phyloP scores from a whole-genome alignment of 1,284 basidiomycete genomes.

The Bondarzewia mesenterica region DNA sequence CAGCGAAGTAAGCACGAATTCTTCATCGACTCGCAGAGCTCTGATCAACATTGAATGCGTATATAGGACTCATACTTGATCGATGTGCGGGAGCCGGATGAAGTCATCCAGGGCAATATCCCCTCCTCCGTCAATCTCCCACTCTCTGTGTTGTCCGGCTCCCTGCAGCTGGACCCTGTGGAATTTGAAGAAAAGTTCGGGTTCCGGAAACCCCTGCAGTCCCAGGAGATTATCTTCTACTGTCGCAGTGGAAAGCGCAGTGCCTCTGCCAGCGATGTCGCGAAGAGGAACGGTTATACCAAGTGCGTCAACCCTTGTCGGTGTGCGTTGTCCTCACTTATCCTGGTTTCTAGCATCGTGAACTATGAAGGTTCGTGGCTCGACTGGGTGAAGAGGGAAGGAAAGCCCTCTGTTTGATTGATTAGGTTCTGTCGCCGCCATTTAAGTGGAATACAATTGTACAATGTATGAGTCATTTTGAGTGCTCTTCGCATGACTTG shows the following conservation, averaged over 20 bases:
- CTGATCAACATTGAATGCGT: no score
- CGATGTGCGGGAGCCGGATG: constrained; percentile 92
- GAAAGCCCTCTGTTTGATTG: constrained; percentile 16
- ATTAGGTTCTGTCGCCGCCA: neutral
- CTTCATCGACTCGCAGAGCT: neutral
- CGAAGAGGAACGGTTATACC: constrained; percentile 77
- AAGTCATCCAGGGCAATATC: constrained; percentile 91
- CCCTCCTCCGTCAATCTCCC: constrained; percentile 94
- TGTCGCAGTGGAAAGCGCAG: constrained; percentile 89
- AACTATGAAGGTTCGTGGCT: constrained; percentile 94
- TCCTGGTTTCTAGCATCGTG: constrained; percentile 41
- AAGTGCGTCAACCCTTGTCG: constrained; percentile 45
- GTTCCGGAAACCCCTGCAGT: constrained; percentile 72
- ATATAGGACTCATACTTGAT: constrained; percentile 73
- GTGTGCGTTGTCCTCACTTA: neutral
- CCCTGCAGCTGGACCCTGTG: constrained; percentile 55
- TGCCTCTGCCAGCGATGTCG: constrained; percentile 77
- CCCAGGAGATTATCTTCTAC: constrained; percentile 88
- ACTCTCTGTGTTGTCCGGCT: constrained; percentile 68
- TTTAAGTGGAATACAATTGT: no score
- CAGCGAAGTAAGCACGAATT: constrained; percentile 50
- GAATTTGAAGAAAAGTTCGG: constrained; percentile 69
- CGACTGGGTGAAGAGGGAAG: constrained; percentile 78
- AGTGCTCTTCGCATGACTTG: no score
- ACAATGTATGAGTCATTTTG: no score